A percentile compares a stretch with the other conserved stretches of the same genome.
These are phyloP conservation scores for Cicer judaicum DNA, from an alignment of 306 rosid genomes.

Conservation along the genomic window DNA sequence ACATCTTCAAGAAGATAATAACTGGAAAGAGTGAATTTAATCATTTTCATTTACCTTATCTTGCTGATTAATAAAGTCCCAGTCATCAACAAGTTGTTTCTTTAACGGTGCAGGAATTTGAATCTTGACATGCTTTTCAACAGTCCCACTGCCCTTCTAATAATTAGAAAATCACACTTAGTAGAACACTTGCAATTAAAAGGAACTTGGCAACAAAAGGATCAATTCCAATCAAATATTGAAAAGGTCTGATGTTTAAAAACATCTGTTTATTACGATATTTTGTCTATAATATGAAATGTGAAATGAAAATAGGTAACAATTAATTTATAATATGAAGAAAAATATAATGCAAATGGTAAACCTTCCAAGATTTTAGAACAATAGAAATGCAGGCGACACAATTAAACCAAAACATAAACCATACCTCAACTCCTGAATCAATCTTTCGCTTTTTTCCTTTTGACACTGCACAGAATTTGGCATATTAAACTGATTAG, in stretches of 20 bases:
- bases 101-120: slow-evolving; percentile 90
- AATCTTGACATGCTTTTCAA: slow-evolving; percentile 85
- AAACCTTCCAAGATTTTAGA: slow-evolving; percentile 6
- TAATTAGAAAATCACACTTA: slow-evolving; percentile 49
- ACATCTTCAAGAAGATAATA: slow-evolving; percentile 20
- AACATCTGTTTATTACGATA: slow-evolving; percentile 17
- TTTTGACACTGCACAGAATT: slow-evolving; percentile 65
- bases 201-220: not conserved
- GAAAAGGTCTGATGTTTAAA: not conserved
- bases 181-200: slow-evolving; percentile 34
- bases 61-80: slow-evolving; percentile 85
- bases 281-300: slow-evolving; percentile 22
- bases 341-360: slow-evolving; percentile 6
- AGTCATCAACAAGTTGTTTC: slow-evolving; percentile 97
- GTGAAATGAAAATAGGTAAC: slow-evolving; percentile 30
- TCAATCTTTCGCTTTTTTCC: slow-evolving; percentile 89
- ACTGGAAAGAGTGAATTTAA: slow-evolving; percentile 32
- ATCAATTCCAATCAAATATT: slow-evolving; percentile 27
- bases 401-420: slow-evolving; percentile 44
- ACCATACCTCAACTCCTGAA: slow-evolving; percentile 72
- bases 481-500: slow-evolving; percentile 38
- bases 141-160: slow-evolving; percentile 69
- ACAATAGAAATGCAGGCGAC: slow-evolving; percentile 13
- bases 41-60: slow-evolving; percentile 69
- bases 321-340: slow-evolving; percentile 17